Base-by-base conservation (phyloP, 345 rosid species). In the Durio zibethinus region DNA sequence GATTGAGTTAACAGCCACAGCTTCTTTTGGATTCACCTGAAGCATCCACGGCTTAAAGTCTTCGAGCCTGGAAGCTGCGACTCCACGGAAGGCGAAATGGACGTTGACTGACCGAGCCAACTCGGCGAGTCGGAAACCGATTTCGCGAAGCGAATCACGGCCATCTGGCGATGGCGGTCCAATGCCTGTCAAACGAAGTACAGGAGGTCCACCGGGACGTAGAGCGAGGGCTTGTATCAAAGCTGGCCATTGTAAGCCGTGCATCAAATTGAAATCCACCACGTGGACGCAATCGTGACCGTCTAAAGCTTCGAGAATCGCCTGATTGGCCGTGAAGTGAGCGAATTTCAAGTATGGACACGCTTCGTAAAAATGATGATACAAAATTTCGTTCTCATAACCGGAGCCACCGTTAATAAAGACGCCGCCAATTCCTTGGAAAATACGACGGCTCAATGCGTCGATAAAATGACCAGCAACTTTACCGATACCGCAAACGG, bases 171-270 rank as follows among this genome's bases (percentile, higher is more conserved):
- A 88, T 0, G 92, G 94, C 2, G 91, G 93, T 0, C 94, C 97
- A 75, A 94, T 86, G 77, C 98, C 97, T 15, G 98, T 94, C 63
- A 94, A 80, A 45, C 97, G 89, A 36, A 94, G 84, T 8, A 77
- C 42, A 16, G 97, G 98, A 6, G 98, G 98, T 4, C 97, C 97
- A 23, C 94, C 92, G 10, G 93, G 85, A 47, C 97, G 90, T 7
- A 92, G 78, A 14, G 98, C 98, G 42, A 94, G 77, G 2, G 98
- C 98, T 75, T 94, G 98, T 77, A 94, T 92, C 29, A 94, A 82
- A 16, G 97, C 94, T 48, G 97, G 98, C 98, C 98, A 94, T 75
- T 94, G 97, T 71, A 92, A 75, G 72, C 98, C 98, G 80, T 94
- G 97, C 87, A 87, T 91, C 76, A 94, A 80, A 82, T 89, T 90